Evolutionary conservation across 805 yeast species (phyloP).

Genomic region (Pichia cephalocereana): DNA sequence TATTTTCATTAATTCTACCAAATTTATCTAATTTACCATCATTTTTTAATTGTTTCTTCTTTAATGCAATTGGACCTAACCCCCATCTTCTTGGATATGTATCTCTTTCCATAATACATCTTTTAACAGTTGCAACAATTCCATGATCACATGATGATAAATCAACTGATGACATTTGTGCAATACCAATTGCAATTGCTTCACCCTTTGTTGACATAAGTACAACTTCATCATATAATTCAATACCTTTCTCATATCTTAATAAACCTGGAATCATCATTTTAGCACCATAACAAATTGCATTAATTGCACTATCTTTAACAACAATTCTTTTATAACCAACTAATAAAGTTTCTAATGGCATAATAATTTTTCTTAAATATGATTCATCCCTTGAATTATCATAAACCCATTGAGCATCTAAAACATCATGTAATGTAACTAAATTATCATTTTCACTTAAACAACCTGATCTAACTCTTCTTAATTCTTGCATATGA

Average conservation of each 20-base stretch:
- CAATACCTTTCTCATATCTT: constrained; percentile 96
- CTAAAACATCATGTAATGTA: constrained; percentile 93
- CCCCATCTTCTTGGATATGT: constrained; percentile 99
- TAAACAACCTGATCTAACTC: constrained; percentile 97
- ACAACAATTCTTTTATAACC: constrained; percentile 96
- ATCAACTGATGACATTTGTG: constrained; percentile 98
- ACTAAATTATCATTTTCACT: constrained; percentile 86
- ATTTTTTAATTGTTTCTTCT: constrained; percentile 96
- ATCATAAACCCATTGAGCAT: constrained; percentile 97
- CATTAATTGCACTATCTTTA: constrained; percentile 88
- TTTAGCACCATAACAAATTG: constrained; percentile 98
- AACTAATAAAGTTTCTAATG: constrained; percentile 84
- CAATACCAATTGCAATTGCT: constrained; percentile 96
- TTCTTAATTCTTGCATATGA: constrained; percentile 99
- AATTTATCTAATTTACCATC: constrained; percentile 95
- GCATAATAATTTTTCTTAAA: constrained; percentile 87
- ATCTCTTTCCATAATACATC: constrained; percentile 99
- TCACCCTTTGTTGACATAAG: constrained; percentile 98
- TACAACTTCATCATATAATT: constrained; percentile 94
- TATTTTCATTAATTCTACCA: constrained; percentile 88
- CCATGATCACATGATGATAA: constrained; percentile 97
- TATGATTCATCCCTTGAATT: constrained; percentile 95
- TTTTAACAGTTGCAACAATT: constrained; percentile 95
- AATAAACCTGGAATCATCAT: constrained; percentile 97
- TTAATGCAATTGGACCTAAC: constrained; percentile 95